phyloP scores from a whole-genome alignment of 768 basidiomycete species.

The Calocybe cyanea region DNA sequence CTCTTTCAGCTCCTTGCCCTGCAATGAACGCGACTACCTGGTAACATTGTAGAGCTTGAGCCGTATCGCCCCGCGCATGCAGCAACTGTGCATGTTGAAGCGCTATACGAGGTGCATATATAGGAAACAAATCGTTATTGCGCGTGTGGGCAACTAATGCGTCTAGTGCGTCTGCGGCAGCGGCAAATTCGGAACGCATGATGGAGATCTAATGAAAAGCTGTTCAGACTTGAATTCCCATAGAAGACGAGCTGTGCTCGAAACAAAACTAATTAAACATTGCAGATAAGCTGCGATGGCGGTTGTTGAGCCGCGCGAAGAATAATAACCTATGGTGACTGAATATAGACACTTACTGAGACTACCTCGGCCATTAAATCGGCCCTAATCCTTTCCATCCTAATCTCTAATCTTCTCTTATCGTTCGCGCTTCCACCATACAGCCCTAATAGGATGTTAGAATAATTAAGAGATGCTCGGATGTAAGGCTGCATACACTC shows the following conservation, averaged over 20 bases:
- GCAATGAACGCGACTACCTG: constrained; percentile 53
- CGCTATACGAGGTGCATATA: constrained; percentile 59
- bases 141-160: constrained; percentile 60
- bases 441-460: background rate
- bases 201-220: constrained; percentile 47
- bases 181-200: constrained; percentile 64
- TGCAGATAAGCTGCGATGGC: too few species aligned
- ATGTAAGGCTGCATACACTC: constrained; percentile 30
- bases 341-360: constrained; percentile 38
- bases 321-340: too few species aligned
- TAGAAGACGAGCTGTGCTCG: too few species aligned
- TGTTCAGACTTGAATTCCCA: too few species aligned
- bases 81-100: constrained; percentile 72
- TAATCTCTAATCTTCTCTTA: constrained; percentile 13
- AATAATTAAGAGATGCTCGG: background rate
- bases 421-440: background rate
- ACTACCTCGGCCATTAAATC: constrained; percentile 70
- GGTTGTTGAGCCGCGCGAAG: too few species aligned
- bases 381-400: constrained; percentile 60
- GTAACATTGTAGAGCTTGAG: constrained; percentile 60
- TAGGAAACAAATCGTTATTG: constrained; percentile 48
- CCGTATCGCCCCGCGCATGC: constrained; percentile 54
- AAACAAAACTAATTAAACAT: too few species aligned
- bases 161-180: constrained; percentile 51
- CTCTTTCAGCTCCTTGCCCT: constrained; percentile 18